Evolutionary conservation across 805 yeast species (phyloP), one percentile per base, ranked within the genome.

Genomic region (Candida odintsovae): DNA sequence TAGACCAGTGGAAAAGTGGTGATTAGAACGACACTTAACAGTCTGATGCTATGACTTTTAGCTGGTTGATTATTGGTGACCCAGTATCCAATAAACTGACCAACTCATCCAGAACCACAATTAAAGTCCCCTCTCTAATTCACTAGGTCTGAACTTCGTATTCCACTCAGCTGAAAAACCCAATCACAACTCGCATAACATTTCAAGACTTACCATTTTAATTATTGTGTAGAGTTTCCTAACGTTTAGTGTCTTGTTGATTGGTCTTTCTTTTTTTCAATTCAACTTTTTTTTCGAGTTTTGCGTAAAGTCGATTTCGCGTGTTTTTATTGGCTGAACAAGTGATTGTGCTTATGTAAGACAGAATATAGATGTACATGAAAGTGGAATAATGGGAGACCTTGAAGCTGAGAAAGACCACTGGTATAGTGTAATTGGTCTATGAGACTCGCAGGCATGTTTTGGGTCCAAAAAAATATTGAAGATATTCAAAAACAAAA

Each of bases 251-350:
- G 15, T 19, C 25, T 37, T 28, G 42, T 42, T 23, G 12, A 18
- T 33, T 33, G 12, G 20, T 33, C 20, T 20, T 19, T 33, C 16
- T 35, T 19, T 35, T 23, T 44, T 33, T 35, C 43, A 44, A 22
- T 23, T 44, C 40, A 44, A 28, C 38, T 42, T 47, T 51, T 51
- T 46, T 46, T 39, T 37, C 39, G 22, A 19, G 42, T 42, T 31
- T 29, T 48, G 42, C 38, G 54, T 50, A 50, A 52, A 48, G 29
- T 48, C 16, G 55, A 42, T 51, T 51, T 50, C 49, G 40, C 39
- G 20, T 18, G 25, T 28, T 45, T 44, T 46, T 45, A 52, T 52
- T 52, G 55, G 55, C 48, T 47, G 46, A 40, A 41, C 25, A 10
- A 12, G 4, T 2, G 15, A 6, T 9, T 6, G 4, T n/a, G 41